Conservation (phyloP, 345 rosid species). For the Turritis glabra region DNA sequence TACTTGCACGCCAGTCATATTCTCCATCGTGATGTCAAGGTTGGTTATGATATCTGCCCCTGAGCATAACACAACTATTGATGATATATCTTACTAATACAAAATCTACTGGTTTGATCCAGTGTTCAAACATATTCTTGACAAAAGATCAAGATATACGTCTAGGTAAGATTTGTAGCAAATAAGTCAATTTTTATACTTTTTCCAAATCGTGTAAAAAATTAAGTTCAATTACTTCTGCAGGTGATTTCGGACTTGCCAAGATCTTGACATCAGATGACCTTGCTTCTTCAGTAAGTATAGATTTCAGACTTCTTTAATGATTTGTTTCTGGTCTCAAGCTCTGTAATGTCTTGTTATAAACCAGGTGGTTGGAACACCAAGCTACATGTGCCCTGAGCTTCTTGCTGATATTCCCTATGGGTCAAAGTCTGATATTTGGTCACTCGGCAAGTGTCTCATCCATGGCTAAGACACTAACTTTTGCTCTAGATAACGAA, state of each 20-base stretch:
- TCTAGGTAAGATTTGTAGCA: conserved; percentile 63
- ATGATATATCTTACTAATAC: neutral
- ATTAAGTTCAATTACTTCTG: conserved; percentile 6
- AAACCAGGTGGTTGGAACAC: conserved; percentile 95
- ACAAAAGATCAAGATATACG: conserved; percentile 91
- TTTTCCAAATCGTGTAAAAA: neutral
- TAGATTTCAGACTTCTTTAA: neutral
- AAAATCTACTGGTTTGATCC: conserved; percentile 17
- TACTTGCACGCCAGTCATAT: conserved; percentile 88
- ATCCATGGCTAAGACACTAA: conserved; percentile 14
- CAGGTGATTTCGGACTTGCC: conserved; percentile 99
- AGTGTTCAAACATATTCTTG: conserved; percentile 97
- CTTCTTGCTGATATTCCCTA: conserved; percentile 99
- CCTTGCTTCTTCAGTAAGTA: conserved; percentile 92
- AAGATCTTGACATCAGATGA: conserved; percentile 95
- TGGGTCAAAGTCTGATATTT: conserved; percentile 96
- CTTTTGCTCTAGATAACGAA: neutral
- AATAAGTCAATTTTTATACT: neutral
- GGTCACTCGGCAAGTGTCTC: conserved; percentile 81
- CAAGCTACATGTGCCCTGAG: conserved; percentile 99
- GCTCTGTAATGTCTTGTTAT: neutral
- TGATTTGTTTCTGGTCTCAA: conserved; percentile 15
- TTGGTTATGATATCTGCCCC: conserved; percentile 35
- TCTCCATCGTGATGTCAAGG: conserved; percentile 99
- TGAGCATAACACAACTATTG: neutral